Conservation (phyloP, 345 rosid genomes). For the Gossypium turneri region DNA sequence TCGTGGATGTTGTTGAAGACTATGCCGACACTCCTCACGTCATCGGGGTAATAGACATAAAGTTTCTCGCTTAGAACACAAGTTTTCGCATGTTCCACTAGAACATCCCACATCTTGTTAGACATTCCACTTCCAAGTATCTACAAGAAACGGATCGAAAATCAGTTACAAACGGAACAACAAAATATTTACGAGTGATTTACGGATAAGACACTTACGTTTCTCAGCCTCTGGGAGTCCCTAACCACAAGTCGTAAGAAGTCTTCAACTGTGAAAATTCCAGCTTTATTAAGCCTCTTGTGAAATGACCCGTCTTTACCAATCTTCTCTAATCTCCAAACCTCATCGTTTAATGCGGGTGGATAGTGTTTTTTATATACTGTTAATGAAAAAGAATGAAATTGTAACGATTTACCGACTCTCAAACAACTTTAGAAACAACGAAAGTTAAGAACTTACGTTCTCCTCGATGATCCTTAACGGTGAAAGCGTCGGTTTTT, state of each 20-base stretch:
- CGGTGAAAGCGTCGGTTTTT: slow-evolving; percentile 93
- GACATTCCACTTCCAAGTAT: slow-evolving; percentile 99
- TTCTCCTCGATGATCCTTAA: slow-evolving; percentile 98
- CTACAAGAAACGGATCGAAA: slow-evolving; percentile 35
- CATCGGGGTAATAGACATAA: slow-evolving; percentile 79
- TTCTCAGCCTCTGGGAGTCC: slow-evolving; percentile 72
- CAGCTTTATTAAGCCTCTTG: slow-evolving; percentile 85
- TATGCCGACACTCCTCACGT: slow-evolving; percentile 52
- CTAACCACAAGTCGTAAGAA: slow-evolving; percentile 75
- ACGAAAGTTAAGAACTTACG: slow-evolving; percentile 38
- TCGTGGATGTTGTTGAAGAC: slow-evolving; percentile 84
- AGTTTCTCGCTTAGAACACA: slow-evolving; percentile 76
- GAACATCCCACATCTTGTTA: slow-evolving; percentile 98
- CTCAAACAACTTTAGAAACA: too few species aligned
- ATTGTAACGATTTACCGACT: too few species aligned
- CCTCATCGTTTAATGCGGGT: slow-evolving; percentile 81
- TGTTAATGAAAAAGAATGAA: slow-evolving; percentile 21
- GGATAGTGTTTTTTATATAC: slow-evolving; percentile 99
- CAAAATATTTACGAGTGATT: background rate
- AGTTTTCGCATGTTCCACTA: slow-evolving; percentile 91
- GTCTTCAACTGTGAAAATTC: slow-evolving; percentile 77
- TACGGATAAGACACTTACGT: slow-evolving; percentile 45
- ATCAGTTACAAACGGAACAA: slow-evolving; percentile 12
- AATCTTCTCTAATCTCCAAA: slow-evolving; percentile 96
- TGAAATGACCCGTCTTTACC: slow-evolving; percentile 98